A percentile compares a stretch with the other conserved stretches of the same genome.
Evolutionary conservation across 495 filamentous ascomycete species (phyloP).

Genomic region (Penicillium parvum): DNA sequence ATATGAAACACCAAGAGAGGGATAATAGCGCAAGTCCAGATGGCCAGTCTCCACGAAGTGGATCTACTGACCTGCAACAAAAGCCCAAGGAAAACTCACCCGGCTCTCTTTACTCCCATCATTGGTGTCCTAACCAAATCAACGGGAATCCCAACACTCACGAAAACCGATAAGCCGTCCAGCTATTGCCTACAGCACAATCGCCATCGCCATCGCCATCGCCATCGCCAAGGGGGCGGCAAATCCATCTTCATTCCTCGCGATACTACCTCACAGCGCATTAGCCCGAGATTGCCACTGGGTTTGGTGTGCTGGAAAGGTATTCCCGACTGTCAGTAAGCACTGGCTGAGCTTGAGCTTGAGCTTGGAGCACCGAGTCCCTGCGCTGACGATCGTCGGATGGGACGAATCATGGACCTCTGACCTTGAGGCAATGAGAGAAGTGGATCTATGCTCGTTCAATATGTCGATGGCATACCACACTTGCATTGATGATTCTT

Average conservation of each 20-base stretch:
- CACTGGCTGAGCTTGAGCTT: background rate
- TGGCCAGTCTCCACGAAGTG: too few relatives aligned
- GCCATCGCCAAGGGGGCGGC: background rate
- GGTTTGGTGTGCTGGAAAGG: background rate
- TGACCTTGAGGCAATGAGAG: background rate
- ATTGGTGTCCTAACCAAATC: too few relatives aligned
- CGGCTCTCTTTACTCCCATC: too few relatives aligned
- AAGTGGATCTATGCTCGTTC: background rate
- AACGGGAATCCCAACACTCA: background rate
- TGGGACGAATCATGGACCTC: background rate
- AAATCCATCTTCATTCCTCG: background rate
- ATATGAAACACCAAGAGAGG: too few relatives aligned
- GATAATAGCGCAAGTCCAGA: too few relatives aligned
- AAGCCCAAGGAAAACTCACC: too few relatives aligned
- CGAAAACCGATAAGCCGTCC: background rate
- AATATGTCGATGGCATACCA: too few relatives aligned
- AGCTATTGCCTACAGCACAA: background rate
- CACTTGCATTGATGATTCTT: too few relatives aligned
- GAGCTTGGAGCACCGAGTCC: background rate
- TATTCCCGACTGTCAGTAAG: background rate
- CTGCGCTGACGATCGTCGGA: slow-evolving; percentile 1
- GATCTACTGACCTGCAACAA: too few relatives aligned
- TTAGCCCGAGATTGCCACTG: background rate
- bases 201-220: background rate
- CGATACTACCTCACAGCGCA: background rate